Base-by-base conservation (phyloP, 305 asterid genomes). In the Petunia hybrid region DNA sequence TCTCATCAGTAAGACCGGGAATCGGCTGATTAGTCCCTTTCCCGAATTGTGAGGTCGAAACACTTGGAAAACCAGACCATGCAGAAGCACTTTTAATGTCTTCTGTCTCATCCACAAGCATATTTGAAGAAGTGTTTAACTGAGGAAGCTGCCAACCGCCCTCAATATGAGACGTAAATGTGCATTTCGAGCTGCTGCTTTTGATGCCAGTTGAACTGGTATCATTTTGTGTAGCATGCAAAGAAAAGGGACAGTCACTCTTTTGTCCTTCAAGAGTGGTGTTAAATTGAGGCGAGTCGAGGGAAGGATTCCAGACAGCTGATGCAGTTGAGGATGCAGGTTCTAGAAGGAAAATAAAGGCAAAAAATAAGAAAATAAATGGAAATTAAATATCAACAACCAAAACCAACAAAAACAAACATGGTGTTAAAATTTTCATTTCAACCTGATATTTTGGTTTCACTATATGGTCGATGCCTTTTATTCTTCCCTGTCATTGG, bases 401-500 rank as follows among this genome's bases (percentile, higher is more conserved):
- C 53, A 14, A 16, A 2, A 80, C 40, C 38, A 2, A 69, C 6
- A 31, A 83, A 46, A 8, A 60, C 39, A 5, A 61, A 35, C 13
- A 14, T 2, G 6, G 66, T 62, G 65, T 5, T 35, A 51, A 31
- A 81, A 59, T 80, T 7, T 51, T 13, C 56, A 13, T 83, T 83
- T 94, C 46, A 56, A 93, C 98, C 98, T 82, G 90, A 85, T 76
- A 78, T 81, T 35, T 91, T 80, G 81, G 83, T 81, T 81, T 94
- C 97, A 70, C 82, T 76, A 80, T 87, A 89, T n/a, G 89, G 71
- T 39, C 97, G 91, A 46, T 76, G 90, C 88, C 98, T 89, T 87
- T 94, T 94, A 87, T 89, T 87, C 88, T 91, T 94, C 71, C 81
- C 78, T 8, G 82, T 4, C 12, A 80, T 85, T 56, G 97, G 87